These are phyloP conservation scores for Rhodamnia rubescens DNA, from an alignment of 345 rosid species.

Conservation along the genomic window DNA sequence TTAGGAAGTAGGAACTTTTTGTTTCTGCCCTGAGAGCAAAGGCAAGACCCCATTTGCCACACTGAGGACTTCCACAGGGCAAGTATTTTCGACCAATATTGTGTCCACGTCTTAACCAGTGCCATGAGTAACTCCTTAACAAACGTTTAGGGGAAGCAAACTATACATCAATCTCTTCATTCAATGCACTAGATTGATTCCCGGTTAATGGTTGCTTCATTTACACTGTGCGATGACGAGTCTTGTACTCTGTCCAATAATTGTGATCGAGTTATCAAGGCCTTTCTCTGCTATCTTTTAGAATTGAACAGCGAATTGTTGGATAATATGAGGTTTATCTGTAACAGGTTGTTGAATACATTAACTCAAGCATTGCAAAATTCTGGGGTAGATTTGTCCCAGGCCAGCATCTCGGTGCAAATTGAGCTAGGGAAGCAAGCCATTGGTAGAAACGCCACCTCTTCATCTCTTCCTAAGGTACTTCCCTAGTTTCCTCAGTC, in stretches of 20 bases:
- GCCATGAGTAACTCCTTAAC: background rate
- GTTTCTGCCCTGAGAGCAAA: background rate
- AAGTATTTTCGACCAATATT: background rate
- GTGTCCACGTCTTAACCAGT: background rate
- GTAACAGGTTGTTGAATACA: slow-evolving; percentile 61
- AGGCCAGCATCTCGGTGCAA: slow-evolving; percentile 81
- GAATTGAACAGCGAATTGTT: background rate
- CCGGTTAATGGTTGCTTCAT: background rate
- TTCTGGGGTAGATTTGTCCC: slow-evolving; percentile 83
- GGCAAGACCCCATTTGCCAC: background rate
- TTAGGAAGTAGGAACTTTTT: background rate
- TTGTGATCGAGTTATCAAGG: background rate
- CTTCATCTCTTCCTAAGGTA: slow-evolving; percentile 24
- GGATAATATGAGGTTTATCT: background rate
- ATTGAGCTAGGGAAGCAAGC: slow-evolving; percentile 72
- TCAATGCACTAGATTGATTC: background rate
- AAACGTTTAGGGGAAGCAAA: background rate
- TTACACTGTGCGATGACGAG: background rate
- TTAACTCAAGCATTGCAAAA: slow-evolving; percentile 69
- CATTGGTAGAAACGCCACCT: slow-evolving; percentile 1
- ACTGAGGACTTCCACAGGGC: background rate
- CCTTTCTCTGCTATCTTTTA: background rate
- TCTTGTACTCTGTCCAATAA: background rate
- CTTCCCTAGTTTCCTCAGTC: background rate
- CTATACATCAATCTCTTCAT: background rate